phyloP scores from a whole-genome alignment of 129 eudicot genomes.

The Chrysanthemum seticuspe region DNA sequence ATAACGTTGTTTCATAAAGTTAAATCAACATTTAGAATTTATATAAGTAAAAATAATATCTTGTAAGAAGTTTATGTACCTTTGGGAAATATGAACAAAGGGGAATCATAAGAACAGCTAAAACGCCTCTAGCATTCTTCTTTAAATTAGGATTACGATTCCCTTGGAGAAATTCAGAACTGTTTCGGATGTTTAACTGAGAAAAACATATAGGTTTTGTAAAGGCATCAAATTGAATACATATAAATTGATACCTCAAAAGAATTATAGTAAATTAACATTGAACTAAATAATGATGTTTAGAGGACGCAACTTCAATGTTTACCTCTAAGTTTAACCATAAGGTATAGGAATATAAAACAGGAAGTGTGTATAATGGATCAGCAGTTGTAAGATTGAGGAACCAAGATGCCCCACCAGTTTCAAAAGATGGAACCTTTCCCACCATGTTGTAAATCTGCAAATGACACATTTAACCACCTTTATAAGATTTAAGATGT shows the following conservation, averaged over 20 bases:
- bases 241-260: neutral
- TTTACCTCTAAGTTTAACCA: slow-evolving; percentile 78
- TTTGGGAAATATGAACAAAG: slow-evolving; percentile 64
- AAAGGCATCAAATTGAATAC: neutral
- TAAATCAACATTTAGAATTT: neutral
- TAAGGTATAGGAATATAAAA: slow-evolving; percentile 65
- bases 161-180: slow-evolving; percentile 43
- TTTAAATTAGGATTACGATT: slow-evolving; percentile 61
- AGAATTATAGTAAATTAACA: neutral
- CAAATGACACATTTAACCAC: neutral
- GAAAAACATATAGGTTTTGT: neutral
- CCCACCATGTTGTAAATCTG: slow-evolving; percentile 57
- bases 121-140: slow-evolving; percentile 65
- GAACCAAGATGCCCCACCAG: no score
- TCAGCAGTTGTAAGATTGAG: slow-evolving; percentile 88
- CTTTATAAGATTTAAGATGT: neutral
- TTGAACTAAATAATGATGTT: neutral
- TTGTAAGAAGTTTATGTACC: slow-evolving; percentile 35
- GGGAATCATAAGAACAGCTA: slow-evolving; percentile 73
- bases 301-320: neutral
- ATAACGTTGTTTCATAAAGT: slow-evolving; percentile 4
- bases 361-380: slow-evolving; percentile 64
- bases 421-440: no score
- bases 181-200: slow-evolving; percentile 72
- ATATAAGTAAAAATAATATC: neutral